phyloP scores from a whole-genome alignment of 1,284 basidiomycete genomes.

The Coniferiporia weirii region DNA sequence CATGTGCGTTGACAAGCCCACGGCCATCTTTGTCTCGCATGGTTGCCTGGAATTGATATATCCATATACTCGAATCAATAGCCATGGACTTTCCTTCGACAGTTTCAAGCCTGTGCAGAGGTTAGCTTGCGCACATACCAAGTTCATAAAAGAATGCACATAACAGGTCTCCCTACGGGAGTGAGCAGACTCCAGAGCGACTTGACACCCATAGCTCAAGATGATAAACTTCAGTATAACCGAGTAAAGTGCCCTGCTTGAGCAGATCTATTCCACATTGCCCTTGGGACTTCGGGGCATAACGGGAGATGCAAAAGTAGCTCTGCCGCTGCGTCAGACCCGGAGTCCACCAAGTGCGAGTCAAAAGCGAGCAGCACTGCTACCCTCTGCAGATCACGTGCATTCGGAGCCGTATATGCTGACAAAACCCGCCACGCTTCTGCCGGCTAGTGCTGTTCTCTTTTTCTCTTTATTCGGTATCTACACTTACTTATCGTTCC shows the following conservation, averaged over 20 bases:
- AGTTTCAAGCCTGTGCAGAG: constrained; percentile 68
- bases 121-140: constrained; percentile 15
- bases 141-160: constrained; percentile 44
- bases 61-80: constrained; percentile 99
- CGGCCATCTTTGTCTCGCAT: constrained; percentile 97
- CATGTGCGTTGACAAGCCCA: constrained; percentile 89
- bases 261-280: background rate
- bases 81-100: constrained; percentile 89
- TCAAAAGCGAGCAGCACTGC: no score
- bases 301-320: no score
- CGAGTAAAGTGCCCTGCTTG: constrained; percentile 17
- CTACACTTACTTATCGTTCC: no score
- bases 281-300: no score
- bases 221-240: constrained; percentile 20
- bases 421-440: no score
- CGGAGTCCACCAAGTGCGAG: no score
- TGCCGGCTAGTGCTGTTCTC: no score
- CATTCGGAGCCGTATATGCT: no score
- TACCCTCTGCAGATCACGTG: no score
- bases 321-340: no score
- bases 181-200: constrained; percentile 89
- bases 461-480: no score
- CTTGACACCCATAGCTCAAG: constrained; percentile 80
- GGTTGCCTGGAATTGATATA: constrained; percentile 98
- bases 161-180: constrained; percentile 84